phyloP scores from a whole-genome alignment of 805 yeast species.

The Saccharomycopsis fibuligera region DNA sequence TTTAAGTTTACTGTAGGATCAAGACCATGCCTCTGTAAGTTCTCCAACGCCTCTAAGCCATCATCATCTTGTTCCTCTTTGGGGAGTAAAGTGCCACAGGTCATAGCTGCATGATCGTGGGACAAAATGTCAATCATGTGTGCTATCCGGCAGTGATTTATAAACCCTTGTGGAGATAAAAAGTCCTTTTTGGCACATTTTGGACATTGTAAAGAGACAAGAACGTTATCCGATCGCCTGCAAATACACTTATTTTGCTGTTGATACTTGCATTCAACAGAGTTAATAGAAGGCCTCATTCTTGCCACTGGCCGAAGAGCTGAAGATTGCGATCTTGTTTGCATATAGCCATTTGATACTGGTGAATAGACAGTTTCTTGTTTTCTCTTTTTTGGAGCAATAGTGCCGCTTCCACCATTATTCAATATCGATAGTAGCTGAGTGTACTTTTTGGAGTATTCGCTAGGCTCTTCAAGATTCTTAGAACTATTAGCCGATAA shows the following conservation, averaged over 20 bases:
- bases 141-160: conserved; percentile 70
- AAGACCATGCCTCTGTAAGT: conserved; percentile 27
- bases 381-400: conserved; percentile 17
- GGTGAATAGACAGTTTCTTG: conserved; percentile 15
- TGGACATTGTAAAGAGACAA: conserved; percentile 63
- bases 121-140: conserved; percentile 65
- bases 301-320: conserved; percentile 21
- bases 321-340: conserved; percentile 46
- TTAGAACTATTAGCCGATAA: background rate
- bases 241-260: conserved; percentile 44
- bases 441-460: conserved; percentile 40
- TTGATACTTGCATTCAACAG: conserved; percentile 28
- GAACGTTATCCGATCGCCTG: conserved; percentile 61
- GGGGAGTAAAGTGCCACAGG: conserved; percentile 53
- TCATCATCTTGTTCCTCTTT: conserved; percentile 52
- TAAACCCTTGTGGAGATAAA: conserved; percentile 73
- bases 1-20: conserved; percentile 19
- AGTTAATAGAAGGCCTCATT: conserved; percentile 23
- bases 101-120: conserved; percentile 68
- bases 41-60: conserved; percentile 35
- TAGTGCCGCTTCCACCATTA: conserved; percentile 18
- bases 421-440: conserved; percentile 23
- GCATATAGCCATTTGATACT: conserved; percentile 28
- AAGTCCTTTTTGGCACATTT: conserved; percentile 64
- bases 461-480: conserved; percentile 27